Evolutionary conservation across 257 asterid genomes (phyloP), one percentile per base, ranked within the genome.

Genomic region (Solanum chmielewskii): DNA sequence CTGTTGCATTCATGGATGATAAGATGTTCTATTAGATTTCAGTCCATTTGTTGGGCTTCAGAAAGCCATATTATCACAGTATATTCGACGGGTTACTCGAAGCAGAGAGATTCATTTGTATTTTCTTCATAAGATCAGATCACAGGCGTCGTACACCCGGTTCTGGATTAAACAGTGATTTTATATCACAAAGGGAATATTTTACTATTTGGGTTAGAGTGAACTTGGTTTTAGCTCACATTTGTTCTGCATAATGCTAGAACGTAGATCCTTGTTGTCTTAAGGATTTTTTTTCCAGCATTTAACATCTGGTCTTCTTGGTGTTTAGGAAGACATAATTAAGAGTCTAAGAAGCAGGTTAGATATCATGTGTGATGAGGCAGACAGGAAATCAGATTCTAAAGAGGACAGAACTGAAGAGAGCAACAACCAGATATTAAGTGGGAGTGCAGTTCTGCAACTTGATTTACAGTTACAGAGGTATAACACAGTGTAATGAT

Each of bases 261-360:
- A 76, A 12, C 60, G 8, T 41, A 25, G 60, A 42, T 41, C n/a
- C n/a, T 76, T 60, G 14, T 42, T 76, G 13, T n/a, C 60, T n/a
- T 25, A 14, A 14, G 14, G 2, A 42, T 42, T 76, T 42, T 7
- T 42, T 15, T 12, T n/a, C 37, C 62, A 76, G 83, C 62, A 41
- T 76, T 76, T 42, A 76, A 76, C 83, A n/a, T 76, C 27, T 87
- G 23, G 49, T 69, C 70, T 49, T 84, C 89, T 83, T 59, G 87
- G 73, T 90, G 88, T 85, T 88, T 84, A 97, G 99, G 99, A 93
- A 89, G 99, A 97, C 92, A 94, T 97, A 85, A 91, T 93, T 86
- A 86, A 88, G 94, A 97, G 99, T 89, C 89, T 97, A 92, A 93
- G 82, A 64, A 95, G 98, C 90, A 95, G 99, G 90, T 89, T 97